Base-by-base conservation (phyloP, 2,329 filamentous ascomycete genomes). In the Colletotrichum sp. region DNA sequence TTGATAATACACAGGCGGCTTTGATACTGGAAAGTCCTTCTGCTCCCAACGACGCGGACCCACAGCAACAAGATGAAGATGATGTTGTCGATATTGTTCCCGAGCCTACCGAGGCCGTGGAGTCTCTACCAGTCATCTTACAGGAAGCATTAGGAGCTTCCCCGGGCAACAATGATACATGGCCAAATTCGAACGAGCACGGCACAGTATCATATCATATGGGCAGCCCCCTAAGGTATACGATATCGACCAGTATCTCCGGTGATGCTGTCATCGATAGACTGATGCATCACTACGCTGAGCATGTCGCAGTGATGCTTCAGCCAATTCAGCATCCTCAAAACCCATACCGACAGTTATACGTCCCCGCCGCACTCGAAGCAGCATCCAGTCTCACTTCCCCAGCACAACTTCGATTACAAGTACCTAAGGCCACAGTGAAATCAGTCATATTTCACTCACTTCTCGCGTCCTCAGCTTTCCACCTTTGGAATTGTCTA, bases 401-500 rank as follows among this genome's bases (percentile, higher is more conserved):
- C 8, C 24, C n/a, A 26, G 16, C 24, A 24, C 10, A 36, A 26
- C 15, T 18, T 59, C 55, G 26, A 28, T 6, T 32, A 13, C 57
- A 32, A 15, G 13, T 30, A 10, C 13, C 44, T 7, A 67, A 21
- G 18, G 13, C 62, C 16, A 32, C 63, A 13, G 49, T 72, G 3
- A 52, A 66, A 13, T 59, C 70, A 5, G 70, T 60, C 16, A 72
- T 72, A 8, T 59, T 72, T 8, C 70, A 72, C n/a, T 68, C 70
- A 15, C 24, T 72, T 0, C 30, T 72, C 13, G 60, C 69, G 6
- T 72, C 69, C 1, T 55, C 69, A 26, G 69, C 69, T 3, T 68
- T 72, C 15, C 70, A 72, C 7, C 52, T 72, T 5, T 66, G 70
- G 49, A 44, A 60, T 4, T 68, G 49, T 18, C 21, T 36, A 5